Conservation (phyloP, 2,329 filamentous ascomycete genomes). For the Fusarium multiceps region DNA sequence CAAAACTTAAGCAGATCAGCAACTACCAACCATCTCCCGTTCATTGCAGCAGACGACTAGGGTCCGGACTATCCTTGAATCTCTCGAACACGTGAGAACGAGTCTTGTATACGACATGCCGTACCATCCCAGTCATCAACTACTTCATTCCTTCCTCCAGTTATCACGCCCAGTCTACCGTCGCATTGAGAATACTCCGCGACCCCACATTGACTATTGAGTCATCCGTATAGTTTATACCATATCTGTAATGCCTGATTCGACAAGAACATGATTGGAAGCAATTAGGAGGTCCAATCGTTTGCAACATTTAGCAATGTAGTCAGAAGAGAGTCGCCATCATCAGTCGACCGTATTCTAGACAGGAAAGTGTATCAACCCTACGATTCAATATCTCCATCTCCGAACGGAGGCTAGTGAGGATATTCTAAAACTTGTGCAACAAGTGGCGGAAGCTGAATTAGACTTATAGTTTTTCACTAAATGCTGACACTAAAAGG, state of each 20-base stretch:
- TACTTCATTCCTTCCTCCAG: neutral
- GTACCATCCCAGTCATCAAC: neutral
- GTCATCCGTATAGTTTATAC: neutral
- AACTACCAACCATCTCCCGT: neutral
- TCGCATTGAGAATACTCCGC: neutral
- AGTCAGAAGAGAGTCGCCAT: neutral
- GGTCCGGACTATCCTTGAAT: neutral
- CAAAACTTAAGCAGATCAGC: neutral
- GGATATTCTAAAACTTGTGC: neutral
- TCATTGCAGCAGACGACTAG: neutral
- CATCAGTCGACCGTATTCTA: neutral
- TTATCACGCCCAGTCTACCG: neutral
- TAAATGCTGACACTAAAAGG: neutral
- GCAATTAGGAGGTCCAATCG: too few relatives aligned
- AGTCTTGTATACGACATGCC: neutral
- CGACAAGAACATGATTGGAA: neutral
- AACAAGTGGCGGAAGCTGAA: neutral
- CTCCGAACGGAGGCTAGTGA: neutral
- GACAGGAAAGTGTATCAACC: neutral
- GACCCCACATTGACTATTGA: neutral
- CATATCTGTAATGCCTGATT: neutral
- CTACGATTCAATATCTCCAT: neutral
- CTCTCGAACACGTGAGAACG: neutral
- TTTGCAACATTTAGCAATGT: too few relatives aligned
- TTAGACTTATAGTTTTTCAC: too few relatives aligned